These are phyloP conservation scores for Spathaspora boniae DNA, from an alignment of 805 yeast species.

Conservation along the genomic window DNA sequence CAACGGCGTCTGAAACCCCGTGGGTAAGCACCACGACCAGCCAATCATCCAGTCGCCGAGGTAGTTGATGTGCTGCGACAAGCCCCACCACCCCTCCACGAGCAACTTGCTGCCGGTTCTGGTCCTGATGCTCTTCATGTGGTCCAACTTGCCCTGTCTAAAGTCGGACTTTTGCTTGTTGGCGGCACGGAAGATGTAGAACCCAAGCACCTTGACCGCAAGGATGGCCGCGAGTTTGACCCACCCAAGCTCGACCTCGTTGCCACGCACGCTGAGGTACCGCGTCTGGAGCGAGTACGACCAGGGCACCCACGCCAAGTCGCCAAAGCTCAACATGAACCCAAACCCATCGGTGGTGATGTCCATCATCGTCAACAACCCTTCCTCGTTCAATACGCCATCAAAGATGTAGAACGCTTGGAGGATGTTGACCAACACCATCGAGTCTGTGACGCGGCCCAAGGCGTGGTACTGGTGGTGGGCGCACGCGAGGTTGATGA, in stretches of 20 bases:
- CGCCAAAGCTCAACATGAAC: constrained; percentile 94
- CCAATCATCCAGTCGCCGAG: constrained; percentile 95
- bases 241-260: constrained; percentile 53
- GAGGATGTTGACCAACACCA: constrained; percentile 61
- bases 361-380: constrained; percentile 91
- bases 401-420: constrained; percentile 86
- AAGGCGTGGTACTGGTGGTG: constrained; percentile 70
- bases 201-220: constrained; percentile 57
- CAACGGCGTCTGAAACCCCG: constrained; percentile 75
- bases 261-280: constrained; percentile 56
- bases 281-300: constrained; percentile 85
- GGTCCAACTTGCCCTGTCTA: constrained; percentile 69
- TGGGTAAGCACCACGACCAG: constrained; percentile 87
- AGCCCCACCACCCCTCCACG: constrained; percentile 95
- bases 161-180: constrained; percentile 84
- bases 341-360: constrained; percentile 96
- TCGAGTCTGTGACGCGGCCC: constrained; percentile 66
- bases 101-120: constrained; percentile 75
- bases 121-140: constrained; percentile 58
- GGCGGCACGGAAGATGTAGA: constrained; percentile 76
- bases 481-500: constrained; percentile 72
- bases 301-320: constrained; percentile 88
- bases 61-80: constrained; percentile 89
- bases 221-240: constrained; percentile 38
- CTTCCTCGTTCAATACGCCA: constrained; percentile 89